Percentiles rank a stretch among this genome's conserved stretches.
Evolutionary conservation across 2,329 filamentous ascomycete genomes (phyloP).

Genomic region (Colletotrichum viniferum): DNA sequence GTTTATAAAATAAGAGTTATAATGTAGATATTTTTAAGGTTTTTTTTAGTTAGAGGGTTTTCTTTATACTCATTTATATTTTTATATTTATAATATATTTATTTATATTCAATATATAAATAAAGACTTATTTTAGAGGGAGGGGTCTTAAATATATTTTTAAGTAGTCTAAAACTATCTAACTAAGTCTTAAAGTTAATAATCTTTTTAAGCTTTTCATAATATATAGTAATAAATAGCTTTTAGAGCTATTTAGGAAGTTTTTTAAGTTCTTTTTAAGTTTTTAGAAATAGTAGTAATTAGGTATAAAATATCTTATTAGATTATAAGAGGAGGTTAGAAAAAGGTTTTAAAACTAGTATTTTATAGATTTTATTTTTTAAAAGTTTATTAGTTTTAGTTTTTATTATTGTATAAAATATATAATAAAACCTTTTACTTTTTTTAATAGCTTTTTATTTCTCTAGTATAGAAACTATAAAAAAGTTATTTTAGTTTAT

Average conservation of each 20-base stretch:
- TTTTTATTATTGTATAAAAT: too few relatives aligned
- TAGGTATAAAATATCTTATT: not conserved
- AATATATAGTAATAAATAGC: not conserved
- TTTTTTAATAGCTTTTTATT: too few relatives aligned
- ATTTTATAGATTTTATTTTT: too few relatives aligned
- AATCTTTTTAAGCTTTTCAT: not conserved
- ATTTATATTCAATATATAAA: not conserved
- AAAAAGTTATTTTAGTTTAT: too few relatives aligned
- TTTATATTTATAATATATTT: not conserved
- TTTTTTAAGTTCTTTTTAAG: not conserved
- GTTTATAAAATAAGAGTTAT: not conserved
- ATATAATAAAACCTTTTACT: too few relatives aligned
- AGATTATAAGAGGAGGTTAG: too few relatives aligned
- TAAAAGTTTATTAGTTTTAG: too few relatives aligned
- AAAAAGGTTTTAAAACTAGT: too few relatives aligned
- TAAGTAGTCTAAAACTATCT: not conserved
- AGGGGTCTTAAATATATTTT: not conserved
- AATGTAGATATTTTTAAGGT: not conserved
- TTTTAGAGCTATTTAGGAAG: not conserved
- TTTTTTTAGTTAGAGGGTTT: rapidly evolving
- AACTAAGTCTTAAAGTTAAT: not conserved
- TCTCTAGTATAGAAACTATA: too few relatives aligned
- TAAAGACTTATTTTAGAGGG: not conserved
- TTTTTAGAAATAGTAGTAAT: not conserved
- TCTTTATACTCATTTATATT: not conserved